These are phyloP conservation scores for Kalaharituber pfeilii DNA, from an alignment of 2,329 filamentous ascomycete genomes.

Conservation along the genomic window DNA sequence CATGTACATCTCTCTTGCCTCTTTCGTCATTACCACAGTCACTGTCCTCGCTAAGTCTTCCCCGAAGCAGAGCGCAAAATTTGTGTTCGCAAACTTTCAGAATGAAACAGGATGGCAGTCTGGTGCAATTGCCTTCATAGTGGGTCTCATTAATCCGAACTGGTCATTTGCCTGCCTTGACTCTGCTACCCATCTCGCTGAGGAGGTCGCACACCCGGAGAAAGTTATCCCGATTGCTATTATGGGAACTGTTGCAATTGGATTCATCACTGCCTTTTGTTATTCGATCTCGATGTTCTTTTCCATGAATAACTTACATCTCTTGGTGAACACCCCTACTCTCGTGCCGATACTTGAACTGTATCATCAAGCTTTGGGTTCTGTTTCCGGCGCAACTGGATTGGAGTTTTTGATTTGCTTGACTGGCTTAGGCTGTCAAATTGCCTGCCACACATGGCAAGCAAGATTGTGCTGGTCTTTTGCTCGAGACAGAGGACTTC, in stretches of 20 bases:
- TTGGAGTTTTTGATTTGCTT: constrained; percentile 30
- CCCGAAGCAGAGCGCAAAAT: constrained; percentile 31
- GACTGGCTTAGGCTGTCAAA: constrained; percentile 31
- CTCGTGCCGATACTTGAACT: constrained; percentile 33
- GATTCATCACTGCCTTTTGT: constrained; percentile 34
- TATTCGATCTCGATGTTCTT: constrained; percentile 38
- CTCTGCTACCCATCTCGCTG: constrained; percentile 34
- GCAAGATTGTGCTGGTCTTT: constrained; percentile 31
- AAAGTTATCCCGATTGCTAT: constrained; percentile 21
- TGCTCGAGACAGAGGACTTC: constrained; percentile 31
- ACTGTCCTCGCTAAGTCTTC: constrained; percentile 34
- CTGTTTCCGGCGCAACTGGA: constrained; percentile 30
- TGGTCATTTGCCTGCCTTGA: constrained; percentile 35
- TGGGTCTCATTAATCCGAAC: constrained; percentile 34
- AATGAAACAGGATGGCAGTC: constrained; percentile 38
- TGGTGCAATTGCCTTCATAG: constrained; percentile 35
- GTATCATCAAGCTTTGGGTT: constrained; percentile 31
- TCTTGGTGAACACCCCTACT: constrained; percentile 29
- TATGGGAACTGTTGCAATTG: constrained; percentile 33
- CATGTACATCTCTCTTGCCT: constrained; percentile 33
- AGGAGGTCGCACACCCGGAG: constrained; percentile 36
- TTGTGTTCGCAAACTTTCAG: constrained; percentile 37
- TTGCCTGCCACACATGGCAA: constrained; percentile 23
- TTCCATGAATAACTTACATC: constrained; percentile 33
- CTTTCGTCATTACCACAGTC: constrained; percentile 32